Base-by-base conservation (phyloP, 495 filamentous ascomycete genomes). In the Astrothelium macrocarpum region DNA sequence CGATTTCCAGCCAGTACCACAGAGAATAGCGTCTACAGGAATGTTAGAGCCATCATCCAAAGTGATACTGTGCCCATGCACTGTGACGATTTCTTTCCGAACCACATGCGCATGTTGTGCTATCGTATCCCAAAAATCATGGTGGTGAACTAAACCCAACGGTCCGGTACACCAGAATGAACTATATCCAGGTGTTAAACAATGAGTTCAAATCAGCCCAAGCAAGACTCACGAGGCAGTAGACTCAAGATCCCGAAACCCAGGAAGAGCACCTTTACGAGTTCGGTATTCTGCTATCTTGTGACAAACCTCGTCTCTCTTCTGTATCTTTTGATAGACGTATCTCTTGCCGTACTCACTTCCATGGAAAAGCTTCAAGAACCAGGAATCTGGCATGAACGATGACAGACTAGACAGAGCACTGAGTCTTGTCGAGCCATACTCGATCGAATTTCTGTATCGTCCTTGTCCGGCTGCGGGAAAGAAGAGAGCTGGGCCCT, bases 101-200 rank as follows among this genome's bases (percentile, higher is more conserved):
- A 74, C 71, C 23, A 80, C 65, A 11, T 72, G 64, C n/a, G 76
- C 77, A 53, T 77, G 74, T 32, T 68, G 65, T 2, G 76, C 73
- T 20, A 79, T 61, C n/a, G 69, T 68, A 49, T 74, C 70, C 66
- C 68, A 79, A 63, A 78, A 79, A 61, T 79, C 74, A 11, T 58
- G 62, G 28, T 71, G 70, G 29, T 76, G 70, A 42, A 72, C 62
- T 3, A 78, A 56, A 28, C 76, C 78, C 32, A 65, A 65, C 23
- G 69, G 70, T 42, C 67, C 72, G 59, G 73, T 79, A 36, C 73
- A 69, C 75, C 75, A 79, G 64, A 79, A 78, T 18, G 78, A 61
- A 26, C 69, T 64, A 20, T 14, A 16, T 18, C 28, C 5, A 18
- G 23, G 45, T 28, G 49, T 29, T 5, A 56, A 16, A 28, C 29